phyloP scores from a whole-genome alignment of 2,329 filamentous ascomycete species.

The Ceratocystis destructans region DNA sequence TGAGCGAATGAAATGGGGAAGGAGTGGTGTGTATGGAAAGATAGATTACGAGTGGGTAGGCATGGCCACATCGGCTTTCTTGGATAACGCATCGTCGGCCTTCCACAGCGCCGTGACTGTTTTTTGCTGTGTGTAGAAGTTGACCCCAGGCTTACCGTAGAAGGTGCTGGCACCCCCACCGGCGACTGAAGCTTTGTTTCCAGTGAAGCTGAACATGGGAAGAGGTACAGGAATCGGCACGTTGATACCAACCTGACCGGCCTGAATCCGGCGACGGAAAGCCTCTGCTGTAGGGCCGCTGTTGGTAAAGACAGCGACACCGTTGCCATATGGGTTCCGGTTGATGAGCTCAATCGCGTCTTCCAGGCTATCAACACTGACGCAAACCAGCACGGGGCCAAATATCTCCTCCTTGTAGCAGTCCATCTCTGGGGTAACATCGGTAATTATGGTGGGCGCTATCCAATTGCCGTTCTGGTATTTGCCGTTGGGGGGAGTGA shows the following conservation, averaged over 20 bases:
- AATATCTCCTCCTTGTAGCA: conserved; percentile 83
- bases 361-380: conserved; percentile 64
- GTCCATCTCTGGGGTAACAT: conserved; percentile 66
- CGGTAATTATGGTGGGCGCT: conserved; percentile 67
- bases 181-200: conserved; percentile 79
- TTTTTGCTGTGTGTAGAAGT: conserved; percentile 96
- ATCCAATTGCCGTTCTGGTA: conserved; percentile 68
- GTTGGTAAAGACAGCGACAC: conserved; percentile 70
- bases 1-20: background rate
- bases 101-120: conserved; percentile 86
- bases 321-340: conserved; percentile 75
- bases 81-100: conserved; percentile 46
- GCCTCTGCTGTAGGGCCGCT: conserved; percentile 62
- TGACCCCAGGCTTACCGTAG: conserved; percentile 82
- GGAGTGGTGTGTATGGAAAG: background rate
- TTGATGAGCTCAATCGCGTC: conserved; percentile 74
- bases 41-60: conserved; percentile 33
- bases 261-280: conserved; percentile 71
- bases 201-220: conserved; percentile 60
- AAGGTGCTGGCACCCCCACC: conserved; percentile 88
- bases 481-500: conserved; percentile 47
- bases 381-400: conserved; percentile 67
- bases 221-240: conserved; percentile 62
- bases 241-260: conserved; percentile 76
- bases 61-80: conserved; percentile 81